Evolutionary conservation across 179 eudicot genomes (phyloP), one percentile per base, ranked within the genome.

Genomic region (Sideroxylon spinosum): DNA sequence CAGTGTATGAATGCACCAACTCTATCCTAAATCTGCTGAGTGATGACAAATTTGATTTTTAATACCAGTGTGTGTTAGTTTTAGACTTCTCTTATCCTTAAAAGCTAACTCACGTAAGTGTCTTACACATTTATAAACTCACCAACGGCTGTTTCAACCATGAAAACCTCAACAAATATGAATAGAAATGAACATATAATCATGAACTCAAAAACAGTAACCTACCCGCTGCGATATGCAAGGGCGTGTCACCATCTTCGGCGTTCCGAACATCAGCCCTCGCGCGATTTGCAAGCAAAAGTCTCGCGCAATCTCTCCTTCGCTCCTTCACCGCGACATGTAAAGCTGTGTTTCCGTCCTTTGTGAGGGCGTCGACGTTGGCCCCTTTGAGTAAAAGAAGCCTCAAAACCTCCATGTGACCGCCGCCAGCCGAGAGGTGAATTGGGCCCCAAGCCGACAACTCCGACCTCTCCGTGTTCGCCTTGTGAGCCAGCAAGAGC

Each of bases 281-380:
- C 9, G 85, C 89, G 1, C 84, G 85, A 44, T 59, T 65, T 2
- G 86, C 82, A 62, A 88, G 52, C 32, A 88, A 26, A 2, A 82
- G 81, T n/a, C 82, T 67, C 0, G 81, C 86, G 44, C 89, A 88
- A 37, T 88, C 91, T 72, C 78, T 23, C n/a, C 84, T 68, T 23
- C 88, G 72, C 74, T 86, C 87, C 61, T 73, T 82, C 16, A 86
- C 91, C 0, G 91, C 91, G 17, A 86, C 10, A 79, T 88, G 89
- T 2, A 88, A n/a, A 0, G 89, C 87, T 0, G 86, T 81, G 84
- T 79, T 79, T 0, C 89, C 86, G 19, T 88, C 91, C 55, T 81
- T 88, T 0, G 87, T 84, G 2, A 84, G 76, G 0, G 81, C 72
- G 19, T 88, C 76, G 0, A 84, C 82, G 55, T 81, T 29, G 13